A percentile compares a stretch with the other conserved stretches of the same genome.
Conservation (phyloP, 345 rosid genomes). For the Boechera stricta region DNA sequence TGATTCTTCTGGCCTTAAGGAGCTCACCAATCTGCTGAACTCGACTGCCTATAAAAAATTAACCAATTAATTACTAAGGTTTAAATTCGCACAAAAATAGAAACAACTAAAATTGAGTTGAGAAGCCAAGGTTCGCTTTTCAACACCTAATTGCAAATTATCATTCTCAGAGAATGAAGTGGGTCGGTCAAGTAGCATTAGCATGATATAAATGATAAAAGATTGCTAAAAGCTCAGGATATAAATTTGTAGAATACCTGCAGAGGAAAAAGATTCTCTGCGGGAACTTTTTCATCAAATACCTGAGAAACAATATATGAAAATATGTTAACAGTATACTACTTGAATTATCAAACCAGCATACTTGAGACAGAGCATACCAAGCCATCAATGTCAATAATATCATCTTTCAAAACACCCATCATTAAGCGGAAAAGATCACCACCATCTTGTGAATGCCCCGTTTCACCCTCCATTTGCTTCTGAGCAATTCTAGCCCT, state of each 20-base stretch:
- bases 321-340: slow-evolving; percentile 25
- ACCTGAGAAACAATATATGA: slow-evolving; percentile 55
- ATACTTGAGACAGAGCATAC: slow-evolving; percentile 53
- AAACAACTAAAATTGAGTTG: slow-evolving; percentile 19
- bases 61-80: slow-evolving; percentile 23
- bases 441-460: slow-evolving; percentile 81
- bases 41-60: slow-evolving; percentile 77
- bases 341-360: slow-evolving; percentile 15
- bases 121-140: slow-evolving; percentile 6
- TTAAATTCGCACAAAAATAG: background rate
- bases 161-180: slow-evolving; percentile 6
- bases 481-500: slow-evolving; percentile 93
- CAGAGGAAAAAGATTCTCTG: slow-evolving; percentile 92
- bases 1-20: slow-evolving; percentile 73
- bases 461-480: slow-evolving; percentile 84
- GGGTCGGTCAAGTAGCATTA: slow-evolving; percentile 34
- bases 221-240: slow-evolving; percentile 7
- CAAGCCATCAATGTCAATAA: slow-evolving; percentile 92
- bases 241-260: slow-evolving; percentile 62
- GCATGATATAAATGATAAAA: slow-evolving; percentile 8
- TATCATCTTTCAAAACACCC: slow-evolving; percentile 85
- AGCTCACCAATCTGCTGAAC: slow-evolving; percentile 83
- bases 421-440: slow-evolving; percentile 85
- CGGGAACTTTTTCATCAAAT: slow-evolving; percentile 80
- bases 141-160: slow-evolving; percentile 16